Percentiles rank a stretch among this genome's conserved stretches.
Conservation (phyloP, 1,284 basidiomycete species). For the Tilletiaria anomala region DNA sequence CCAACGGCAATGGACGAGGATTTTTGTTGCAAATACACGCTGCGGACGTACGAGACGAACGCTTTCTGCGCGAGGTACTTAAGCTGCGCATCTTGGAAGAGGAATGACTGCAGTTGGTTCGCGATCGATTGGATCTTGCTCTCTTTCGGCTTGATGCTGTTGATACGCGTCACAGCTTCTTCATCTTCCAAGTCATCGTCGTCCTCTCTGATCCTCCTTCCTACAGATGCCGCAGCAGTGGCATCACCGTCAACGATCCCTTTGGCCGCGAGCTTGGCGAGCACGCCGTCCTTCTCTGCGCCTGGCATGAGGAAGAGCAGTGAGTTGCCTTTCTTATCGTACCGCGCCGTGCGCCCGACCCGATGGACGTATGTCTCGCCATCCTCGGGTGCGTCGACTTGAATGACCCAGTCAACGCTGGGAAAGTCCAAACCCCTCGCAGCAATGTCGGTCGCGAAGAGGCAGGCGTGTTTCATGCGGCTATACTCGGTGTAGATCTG, state of each 20-base stretch:
- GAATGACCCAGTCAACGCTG: conserved; percentile 90
- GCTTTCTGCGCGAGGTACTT: conserved; percentile 95
- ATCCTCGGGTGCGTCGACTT: conserved; percentile 94
- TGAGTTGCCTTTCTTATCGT: conserved; percentile 76
- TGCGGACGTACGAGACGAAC: conserved; percentile 89
- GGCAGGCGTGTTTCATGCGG: conserved; percentile 26
- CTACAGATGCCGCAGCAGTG: too few relatives aligned
- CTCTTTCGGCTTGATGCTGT: conserved; percentile 74
- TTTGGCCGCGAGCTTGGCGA: conserved; percentile 56
- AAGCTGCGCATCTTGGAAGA: conserved; percentile 90
- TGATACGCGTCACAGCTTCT: conserved; percentile 14
- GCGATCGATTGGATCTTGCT: conserved; percentile 76
- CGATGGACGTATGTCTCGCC: conserved; percentile 97
- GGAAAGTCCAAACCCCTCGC: conserved; percentile 95
- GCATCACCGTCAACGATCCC: conserved; percentile 46
- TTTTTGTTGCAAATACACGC: conserved; percentile 82
- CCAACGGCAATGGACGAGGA: conserved; percentile 86
- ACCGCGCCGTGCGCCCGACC: conserved; percentile 86
- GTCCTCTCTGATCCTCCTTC: too few relatives aligned
- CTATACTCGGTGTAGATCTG: conserved; percentile 35
- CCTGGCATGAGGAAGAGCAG: conserved; percentile 71
- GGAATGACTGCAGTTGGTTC: conserved; percentile 78
- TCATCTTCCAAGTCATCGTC: neutral
- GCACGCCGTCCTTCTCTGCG: conserved; percentile 74
- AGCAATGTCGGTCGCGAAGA: conserved; percentile 70